Base-by-base conservation (phyloP, 2,329 filamentous ascomycete genomes). In the Hirsutella thompsonii region DNA sequence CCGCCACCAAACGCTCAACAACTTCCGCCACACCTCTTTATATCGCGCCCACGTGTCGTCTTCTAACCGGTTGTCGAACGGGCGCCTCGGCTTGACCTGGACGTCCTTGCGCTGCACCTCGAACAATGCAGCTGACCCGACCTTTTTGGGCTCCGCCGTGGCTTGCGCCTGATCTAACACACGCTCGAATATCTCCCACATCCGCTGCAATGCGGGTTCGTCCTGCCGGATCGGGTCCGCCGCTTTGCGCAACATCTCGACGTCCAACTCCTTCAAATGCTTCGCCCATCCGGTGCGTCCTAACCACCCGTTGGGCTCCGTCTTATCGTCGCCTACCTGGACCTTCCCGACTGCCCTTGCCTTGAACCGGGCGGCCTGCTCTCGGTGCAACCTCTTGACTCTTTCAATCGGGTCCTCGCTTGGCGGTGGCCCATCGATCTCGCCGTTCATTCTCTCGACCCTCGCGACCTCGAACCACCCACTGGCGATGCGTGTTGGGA, bases 11-110 rank as follows among this genome's bases (percentile, higher is more conserved):
- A 46, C 35, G 9, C 33, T 37, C 4, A 46, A 6, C 5, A 47
- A n/a, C 23, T 30, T 32, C n/a, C 36, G 9, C 20, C 29, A 44
- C 4, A 42, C 40, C 1, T 28, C 37, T 18, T 44, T 46, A 21
- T 47, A 47, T 21, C 38, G 26, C 33, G 23, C 28, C 40, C 33
- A 46, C 28, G 42, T 44, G 32, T 46, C 33, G 14, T 44, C 42
- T 21, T 47, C 40, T 13, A 47, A 35, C 9, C 38, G 29, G 37
- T 38, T 41, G 11, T 43, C 33, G 11, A 47, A 47, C 28, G 28
- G 42, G 32, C 36, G 18, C 10, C 6, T 34, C 16, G 28, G 42
- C 36, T 42, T 43, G 2, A 38, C 26, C 28, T 38, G 4, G 4
- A 33, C 36, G 11, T 47, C 38, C 3, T 36, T 43, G 11, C 36